Evolutionary conservation across 2,329 filamentous ascomycete genomes (phyloP), one percentile per base, ranked within the genome.

Genomic region (Penicillium sp.): DNA sequence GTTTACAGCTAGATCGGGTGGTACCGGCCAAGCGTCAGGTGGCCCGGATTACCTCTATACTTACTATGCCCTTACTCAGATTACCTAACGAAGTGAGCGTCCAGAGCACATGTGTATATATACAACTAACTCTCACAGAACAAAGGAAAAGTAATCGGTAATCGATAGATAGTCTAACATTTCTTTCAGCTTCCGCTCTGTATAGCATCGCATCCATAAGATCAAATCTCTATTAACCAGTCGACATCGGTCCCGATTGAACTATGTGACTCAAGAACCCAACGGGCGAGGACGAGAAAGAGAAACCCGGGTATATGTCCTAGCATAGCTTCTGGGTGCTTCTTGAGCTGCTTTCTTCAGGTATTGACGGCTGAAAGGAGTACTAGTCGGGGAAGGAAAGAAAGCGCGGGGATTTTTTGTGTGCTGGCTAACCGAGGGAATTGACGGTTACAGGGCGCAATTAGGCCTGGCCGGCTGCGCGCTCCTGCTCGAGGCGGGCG

Each of bases 401-500:
- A 19, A 38, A 13, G 46, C 49, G 29, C 23, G 11, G 3, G 21
- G 19, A 30, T 44, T 45, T 26, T 21, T 31, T 56, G 23, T 17
- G 17, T 44, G 17, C 51, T 44, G 46, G 49, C 53, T 60, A 49
- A 58, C 31, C 61, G 54, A 60, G 49, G 35, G 30, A 30, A 62
- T 58, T 64, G 53, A 60, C 62, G 50, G 60, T 57, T 56, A 31
- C 56, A 64, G 52, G 52, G 62, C 49, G 46, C 31, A 51, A 71
- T 71, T 76, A 76, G 38, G 64, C 69, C 68, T 72, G 67, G 63
- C 71, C 65, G 58, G 71, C 69, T 51, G 85, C 85, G 67, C 87
- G 82, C 79, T 88, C 81, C 70, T 86, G 82, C 78, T 89, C 87
- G 65, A 89, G 81, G 77, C 85, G 86, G 73, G 83, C 79, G 82